phyloP scores from a whole-genome alignment of 257 asterid species.

The Verbena officinalis region DNA sequence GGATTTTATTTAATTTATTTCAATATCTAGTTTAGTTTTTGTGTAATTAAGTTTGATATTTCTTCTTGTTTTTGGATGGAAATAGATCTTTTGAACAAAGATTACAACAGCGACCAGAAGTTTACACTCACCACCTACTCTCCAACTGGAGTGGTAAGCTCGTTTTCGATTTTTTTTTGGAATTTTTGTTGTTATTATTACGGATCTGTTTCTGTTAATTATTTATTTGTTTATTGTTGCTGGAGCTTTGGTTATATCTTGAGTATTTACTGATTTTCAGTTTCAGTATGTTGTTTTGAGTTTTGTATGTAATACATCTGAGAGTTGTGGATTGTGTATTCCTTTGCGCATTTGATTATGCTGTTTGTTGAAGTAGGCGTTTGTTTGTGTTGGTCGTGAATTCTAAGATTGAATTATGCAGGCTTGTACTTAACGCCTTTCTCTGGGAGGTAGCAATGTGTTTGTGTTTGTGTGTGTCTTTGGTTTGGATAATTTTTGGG shows the following conservation, averaged over 20 bases:
- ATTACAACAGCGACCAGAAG: constrained; percentile 78
- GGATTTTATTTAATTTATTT: neutral
- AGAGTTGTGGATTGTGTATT: too few species aligned
- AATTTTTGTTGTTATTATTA: constrained; percentile 1
- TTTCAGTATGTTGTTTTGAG: constrained; percentile 8
- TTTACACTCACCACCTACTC: constrained; percentile 71
- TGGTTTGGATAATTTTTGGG: too few species aligned
- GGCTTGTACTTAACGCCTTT: neutral
- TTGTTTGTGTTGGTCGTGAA: neutral
- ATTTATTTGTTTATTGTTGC: neutral
- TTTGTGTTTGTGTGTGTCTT: constrained; percentile 3
- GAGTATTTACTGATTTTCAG: neutral
- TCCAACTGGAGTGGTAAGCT: constrained; percentile 82
- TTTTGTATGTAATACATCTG: neutral
- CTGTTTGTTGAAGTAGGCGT: neutral
- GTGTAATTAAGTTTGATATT: neutral
- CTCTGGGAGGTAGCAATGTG: neutral
- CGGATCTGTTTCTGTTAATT: constrained; percentile 20
- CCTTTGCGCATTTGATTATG: constrained; percentile 1
- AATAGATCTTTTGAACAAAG: constrained; percentile 72
- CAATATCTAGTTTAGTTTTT: neutral
- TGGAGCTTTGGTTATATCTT: constrained; percentile 8
- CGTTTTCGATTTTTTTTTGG: too few species aligned
- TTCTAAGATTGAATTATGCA: neutral
- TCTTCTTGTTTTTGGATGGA: neutral